phyloP scores from a whole-genome alignment of 345 rosid genomes.

The Anacardium occidentale region DNA sequence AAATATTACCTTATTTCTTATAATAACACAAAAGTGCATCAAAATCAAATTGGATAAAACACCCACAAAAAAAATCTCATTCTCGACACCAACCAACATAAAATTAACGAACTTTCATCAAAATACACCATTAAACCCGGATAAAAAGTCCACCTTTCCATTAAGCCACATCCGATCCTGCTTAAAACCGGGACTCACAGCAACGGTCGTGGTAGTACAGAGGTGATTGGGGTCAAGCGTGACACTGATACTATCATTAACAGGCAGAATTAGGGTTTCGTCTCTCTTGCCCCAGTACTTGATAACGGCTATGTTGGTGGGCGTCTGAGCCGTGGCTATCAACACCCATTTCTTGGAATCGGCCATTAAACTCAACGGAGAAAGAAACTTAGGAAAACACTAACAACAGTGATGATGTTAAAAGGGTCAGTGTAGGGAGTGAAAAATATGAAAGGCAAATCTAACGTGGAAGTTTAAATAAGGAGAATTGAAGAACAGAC shows the following conservation, averaged over 20 bases:
- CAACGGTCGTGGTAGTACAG: conserved; percentile 90
- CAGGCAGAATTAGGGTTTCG: conserved; percentile 80
- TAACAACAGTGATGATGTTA: background rate
- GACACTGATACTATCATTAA: conserved; percentile 93
- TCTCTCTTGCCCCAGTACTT: conserved; percentile 99
- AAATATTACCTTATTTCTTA: no score
- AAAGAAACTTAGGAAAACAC: background rate
- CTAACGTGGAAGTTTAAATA: background rate
- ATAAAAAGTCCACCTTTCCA: conserved; percentile 60
- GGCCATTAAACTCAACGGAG: background rate
- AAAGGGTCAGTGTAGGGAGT: background rate
- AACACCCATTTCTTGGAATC: conserved; percentile 70
- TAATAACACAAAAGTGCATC: no score
- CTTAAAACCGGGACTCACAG: conserved; percentile 79
- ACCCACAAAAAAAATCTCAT: background rate
- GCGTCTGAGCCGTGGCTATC: conserved; percentile 86
- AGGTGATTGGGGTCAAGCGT: conserved; percentile 93
- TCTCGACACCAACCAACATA: no score
- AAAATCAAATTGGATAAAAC: background rate
- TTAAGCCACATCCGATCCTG: conserved; percentile 99
- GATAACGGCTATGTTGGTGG: conserved; percentile 93
- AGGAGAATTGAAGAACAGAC: background rate
- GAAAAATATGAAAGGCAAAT: background rate
- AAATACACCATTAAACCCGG: no score
- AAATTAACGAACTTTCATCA: no score